Evolutionary conservation across 192 early-diverging fungal species (phyloP).

Genomic region (Gamsiella multidivaricata): DNA sequence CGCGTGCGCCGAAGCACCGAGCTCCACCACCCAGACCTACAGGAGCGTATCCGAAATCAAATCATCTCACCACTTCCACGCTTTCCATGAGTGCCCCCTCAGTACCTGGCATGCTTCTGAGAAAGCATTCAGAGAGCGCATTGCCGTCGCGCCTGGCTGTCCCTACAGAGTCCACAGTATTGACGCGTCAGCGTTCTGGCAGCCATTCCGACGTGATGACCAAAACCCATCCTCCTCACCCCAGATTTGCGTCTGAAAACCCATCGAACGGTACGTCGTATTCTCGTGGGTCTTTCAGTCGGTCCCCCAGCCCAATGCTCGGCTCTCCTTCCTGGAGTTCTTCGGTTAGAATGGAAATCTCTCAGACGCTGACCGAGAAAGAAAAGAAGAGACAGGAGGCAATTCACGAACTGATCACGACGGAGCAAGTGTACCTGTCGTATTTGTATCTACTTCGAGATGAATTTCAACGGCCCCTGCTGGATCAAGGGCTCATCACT

Average conservation of each 20-base stretch:
- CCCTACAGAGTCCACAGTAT: background rate
- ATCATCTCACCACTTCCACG: background rate
- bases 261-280: background rate
- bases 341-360: conserved; percentile 55
- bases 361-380: conserved; percentile 62
- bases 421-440: conserved; percentile 79
- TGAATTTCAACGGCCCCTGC: conserved; percentile 71
- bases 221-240: background rate
- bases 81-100: conserved; percentile 27
- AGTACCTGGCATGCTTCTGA: background rate
- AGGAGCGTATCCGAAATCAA: background rate
- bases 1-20: conserved; percentile 6
- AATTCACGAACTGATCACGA: conserved; percentile 82
- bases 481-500: conserved; percentile 58
- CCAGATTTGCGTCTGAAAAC: conserved; percentile 12
- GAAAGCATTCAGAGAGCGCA: conserved; percentile 34
- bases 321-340: conserved; percentile 56
- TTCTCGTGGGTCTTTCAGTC: background rate
- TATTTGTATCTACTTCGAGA: conserved; percentile 80
- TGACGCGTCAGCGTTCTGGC: conserved; percentile 30
- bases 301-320: conserved; percentile 23
- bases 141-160: conserved; percentile 17
- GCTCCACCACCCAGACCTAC: conserved; percentile 26
- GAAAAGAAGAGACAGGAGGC: conserved; percentile 85
- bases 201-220: conserved; percentile 24